Conservation (phyloP, 2,329 filamentous ascomycete species). For the Biscogniauxia mediterranea region DNA sequence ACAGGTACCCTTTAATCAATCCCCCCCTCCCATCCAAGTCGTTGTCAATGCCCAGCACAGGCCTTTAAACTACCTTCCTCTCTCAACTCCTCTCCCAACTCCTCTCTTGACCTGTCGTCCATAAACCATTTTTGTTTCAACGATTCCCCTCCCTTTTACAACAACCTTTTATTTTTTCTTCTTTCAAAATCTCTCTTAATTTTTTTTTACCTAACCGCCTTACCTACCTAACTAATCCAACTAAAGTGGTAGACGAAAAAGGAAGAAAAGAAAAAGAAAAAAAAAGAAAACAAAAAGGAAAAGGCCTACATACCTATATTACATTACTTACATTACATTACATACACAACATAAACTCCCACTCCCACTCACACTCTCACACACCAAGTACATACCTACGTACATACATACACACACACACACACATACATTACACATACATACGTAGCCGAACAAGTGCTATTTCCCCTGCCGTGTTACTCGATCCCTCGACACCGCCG, state of each 20-base stretch:
- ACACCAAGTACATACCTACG: not conserved
- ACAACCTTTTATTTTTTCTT: not conserved
- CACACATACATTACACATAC: not conserved
- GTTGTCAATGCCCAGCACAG: not conserved
- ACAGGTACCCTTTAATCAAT: conserved; percentile 3
- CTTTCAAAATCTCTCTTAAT: not conserved
- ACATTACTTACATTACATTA: too few species aligned
- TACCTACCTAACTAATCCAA: conserved; percentile 2
- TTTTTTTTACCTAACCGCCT: not conserved
- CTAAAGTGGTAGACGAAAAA: not conserved
- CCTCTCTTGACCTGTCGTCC: not conserved
- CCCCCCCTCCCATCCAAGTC: not conserved
- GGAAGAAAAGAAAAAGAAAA: not conserved
- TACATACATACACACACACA: not conserved
- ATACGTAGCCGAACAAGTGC: conserved; percentile 2
- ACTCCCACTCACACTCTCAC: too few species aligned
- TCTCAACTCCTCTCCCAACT: conserved; percentile 3
- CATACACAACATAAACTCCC: not conserved
- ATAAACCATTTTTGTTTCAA: conserved; percentile 1
- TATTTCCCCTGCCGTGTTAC: conserved; percentile 5
- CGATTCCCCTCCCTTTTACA: not conserved
- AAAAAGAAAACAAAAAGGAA: not conserved
- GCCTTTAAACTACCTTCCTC: conserved; percentile 4
- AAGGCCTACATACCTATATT: not conserved
- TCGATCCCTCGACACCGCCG: conserved; percentile 3